phyloP scores from a whole-genome alignment of 768 basidiomycete species.

The Xanthoconium stramineum region DNA sequence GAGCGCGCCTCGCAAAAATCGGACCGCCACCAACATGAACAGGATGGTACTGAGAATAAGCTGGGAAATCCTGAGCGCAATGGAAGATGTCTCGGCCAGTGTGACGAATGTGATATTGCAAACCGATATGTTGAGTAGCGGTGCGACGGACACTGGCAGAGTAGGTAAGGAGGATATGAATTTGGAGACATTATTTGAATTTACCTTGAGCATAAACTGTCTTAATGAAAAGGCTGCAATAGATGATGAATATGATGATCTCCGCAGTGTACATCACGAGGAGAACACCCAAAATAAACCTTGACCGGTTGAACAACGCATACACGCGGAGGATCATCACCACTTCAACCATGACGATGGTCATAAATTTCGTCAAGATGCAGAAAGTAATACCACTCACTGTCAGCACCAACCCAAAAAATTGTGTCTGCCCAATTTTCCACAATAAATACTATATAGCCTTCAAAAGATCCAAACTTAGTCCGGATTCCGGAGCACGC shows the following conservation, averaged over 20 bases:
- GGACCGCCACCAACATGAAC: neutral
- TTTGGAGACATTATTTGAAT: neutral
- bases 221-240: neutral
- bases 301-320: neutral
- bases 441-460: neutral
- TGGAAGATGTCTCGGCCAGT: neutral
- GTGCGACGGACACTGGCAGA: neutral
- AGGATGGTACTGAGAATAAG: neutral
- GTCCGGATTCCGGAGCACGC: fast-evolving
- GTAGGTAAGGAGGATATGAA: neutral
- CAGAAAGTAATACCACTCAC: neutral
- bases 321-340: slow-evolving; percentile 1
- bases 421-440: neutral
- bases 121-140: neutral
- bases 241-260: neutral
- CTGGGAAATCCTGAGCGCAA: neutral
- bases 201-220: neutral
- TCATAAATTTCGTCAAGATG: too few species aligned
- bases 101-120: neutral
- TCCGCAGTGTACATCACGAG: neutral
- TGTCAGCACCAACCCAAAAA: neutral
- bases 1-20: neutral
- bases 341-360: neutral
- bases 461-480: neutral
- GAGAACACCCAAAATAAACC: neutral